Conservation (phyloP, 768 basidiomycete genomes). For the Mrakia gelida region DNA sequence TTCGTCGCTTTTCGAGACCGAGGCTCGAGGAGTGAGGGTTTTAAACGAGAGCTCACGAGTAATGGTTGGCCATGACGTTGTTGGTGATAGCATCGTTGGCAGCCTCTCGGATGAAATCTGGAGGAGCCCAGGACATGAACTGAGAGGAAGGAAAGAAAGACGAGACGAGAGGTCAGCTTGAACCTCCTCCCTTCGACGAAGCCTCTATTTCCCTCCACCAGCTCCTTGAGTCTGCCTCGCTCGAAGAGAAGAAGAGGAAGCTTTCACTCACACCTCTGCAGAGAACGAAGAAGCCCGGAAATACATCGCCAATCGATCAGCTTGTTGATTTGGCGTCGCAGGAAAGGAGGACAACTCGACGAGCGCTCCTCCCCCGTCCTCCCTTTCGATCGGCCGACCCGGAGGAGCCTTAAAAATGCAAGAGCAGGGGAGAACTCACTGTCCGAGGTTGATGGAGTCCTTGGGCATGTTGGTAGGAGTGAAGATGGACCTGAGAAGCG, state of each 20-base stretch:
- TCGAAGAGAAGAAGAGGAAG: conserved; percentile 52
- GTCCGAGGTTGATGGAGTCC: conserved; percentile 94
- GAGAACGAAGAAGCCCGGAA: background rate
- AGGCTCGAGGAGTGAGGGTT: background rate
- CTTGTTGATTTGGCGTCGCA: background rate
- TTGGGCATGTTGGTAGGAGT: conserved; percentile 82
- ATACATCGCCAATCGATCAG: background rate
- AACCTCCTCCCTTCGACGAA: conserved; percentile 56
- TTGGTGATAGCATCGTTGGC: conserved; percentile 39
- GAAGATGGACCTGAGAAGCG: conserved; percentile 17
- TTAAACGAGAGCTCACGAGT: conserved; percentile 36
- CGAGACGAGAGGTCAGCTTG: background rate
- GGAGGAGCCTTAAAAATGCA: background rate
- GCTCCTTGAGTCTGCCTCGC: too few species aligned
- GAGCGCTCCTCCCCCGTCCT: background rate
- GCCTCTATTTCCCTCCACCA: background rate
- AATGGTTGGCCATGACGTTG: conserved; percentile 45
- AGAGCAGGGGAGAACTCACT: conserved; percentile 39
- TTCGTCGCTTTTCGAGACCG: background rate
- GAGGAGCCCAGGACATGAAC: conserved; percentile 43
- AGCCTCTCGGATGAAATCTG: conserved; percentile 42
- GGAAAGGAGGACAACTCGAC: too few species aligned
- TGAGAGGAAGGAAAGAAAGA: background rate
- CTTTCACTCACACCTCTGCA: conserved; percentile 37
- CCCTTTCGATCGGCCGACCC: conserved; percentile 3